Evolutionary conservation across 148 eudicot species (phyloP), one percentile per base, ranked within the genome.

Genomic region (Chenopodium album): DNA sequence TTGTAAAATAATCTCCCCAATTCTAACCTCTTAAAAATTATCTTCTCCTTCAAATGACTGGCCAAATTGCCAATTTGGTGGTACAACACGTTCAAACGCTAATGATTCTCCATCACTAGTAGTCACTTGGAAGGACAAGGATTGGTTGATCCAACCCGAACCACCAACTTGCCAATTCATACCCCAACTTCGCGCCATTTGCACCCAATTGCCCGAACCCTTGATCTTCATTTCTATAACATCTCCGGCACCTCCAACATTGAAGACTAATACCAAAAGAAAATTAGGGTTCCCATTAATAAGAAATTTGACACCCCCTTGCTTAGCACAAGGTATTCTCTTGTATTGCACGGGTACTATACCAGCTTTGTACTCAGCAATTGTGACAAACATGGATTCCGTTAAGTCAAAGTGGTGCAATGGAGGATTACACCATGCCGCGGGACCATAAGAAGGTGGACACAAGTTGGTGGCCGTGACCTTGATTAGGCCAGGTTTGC

Each of bases 381-480:
- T 47, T 12, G 54, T 80, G 2, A 63, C 41, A 54, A 80, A 84
- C 86, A 84, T 84, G 13, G 84, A 81, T 9, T 63, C 2, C 48
- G 86, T 14, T 71, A 84, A 16, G 8, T 84, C 86, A 20, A 84
- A 84, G 65, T 84, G 86, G 47, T 77, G 67, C 19, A 10, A 20
- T 0, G 86, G 86, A 1, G 83, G 48, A 65, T 84, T 84, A 29
- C 86, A 84, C 86, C 86, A 84, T 12, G 86, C 74, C 4, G 34
- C 59, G 8, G 83, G 78, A 2, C 86, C 86, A 1, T 34, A 71
- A 11, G 86, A 62, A 7, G 81, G 76, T 0, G 86, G 86, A 68
- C 86, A 84, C 0, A 84, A 29, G 67, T 84, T 84, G 29, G 86
- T 84, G 32, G 86, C 84, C 0, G 86, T 84, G 48, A 84, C 86